A percentile compares a stretch with the other conserved stretches of the same genome.
phyloP scores from a whole-genome alignment of 2,329 filamentous ascomycete genomes.

The Aspergillus cejpii region DNA sequence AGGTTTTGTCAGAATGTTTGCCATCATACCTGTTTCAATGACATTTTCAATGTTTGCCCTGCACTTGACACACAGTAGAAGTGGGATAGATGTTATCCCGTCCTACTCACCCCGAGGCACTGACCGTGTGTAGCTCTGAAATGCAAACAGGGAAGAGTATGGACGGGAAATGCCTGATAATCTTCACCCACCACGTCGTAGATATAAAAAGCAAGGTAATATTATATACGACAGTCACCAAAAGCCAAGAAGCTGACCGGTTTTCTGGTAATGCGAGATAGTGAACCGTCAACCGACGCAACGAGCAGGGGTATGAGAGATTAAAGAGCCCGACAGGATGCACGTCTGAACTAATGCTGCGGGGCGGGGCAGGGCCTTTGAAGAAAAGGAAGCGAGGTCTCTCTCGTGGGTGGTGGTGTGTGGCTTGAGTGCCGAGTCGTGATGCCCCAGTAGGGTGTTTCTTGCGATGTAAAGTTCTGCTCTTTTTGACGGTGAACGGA shows the following conservation, averaged over 20 bases:
- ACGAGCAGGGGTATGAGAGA: neutral
- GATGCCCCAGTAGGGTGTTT: neutral
- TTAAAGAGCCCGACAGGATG: neutral
- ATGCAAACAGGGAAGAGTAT: neutral
- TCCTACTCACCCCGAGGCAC: neutral
- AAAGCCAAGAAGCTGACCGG: neutral
- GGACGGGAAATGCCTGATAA: neutral
- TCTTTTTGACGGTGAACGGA: neutral
- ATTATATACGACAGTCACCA: neutral
- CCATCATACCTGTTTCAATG: slow-evolving; percentile 54
- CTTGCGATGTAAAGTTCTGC: neutral
- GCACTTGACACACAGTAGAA: neutral
- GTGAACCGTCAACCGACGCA: neutral
- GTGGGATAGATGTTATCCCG: neutral
- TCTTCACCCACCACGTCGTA: neutral
- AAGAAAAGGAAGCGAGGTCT: neutral
- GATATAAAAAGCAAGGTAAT: neutral
- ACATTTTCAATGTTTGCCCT: slow-evolving; percentile 39
- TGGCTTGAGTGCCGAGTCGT: neutral
- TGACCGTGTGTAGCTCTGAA: neutral
- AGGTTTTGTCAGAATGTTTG: too few species aligned
- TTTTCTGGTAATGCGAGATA: neutral
- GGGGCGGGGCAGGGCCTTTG: neutral
- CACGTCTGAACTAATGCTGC: neutral
- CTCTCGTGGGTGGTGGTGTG: neutral